These are phyloP conservation scores for Dispira parvispora DNA, from an alignment of 192 early-diverging fungal genomes.

Conservation along the genomic window DNA sequence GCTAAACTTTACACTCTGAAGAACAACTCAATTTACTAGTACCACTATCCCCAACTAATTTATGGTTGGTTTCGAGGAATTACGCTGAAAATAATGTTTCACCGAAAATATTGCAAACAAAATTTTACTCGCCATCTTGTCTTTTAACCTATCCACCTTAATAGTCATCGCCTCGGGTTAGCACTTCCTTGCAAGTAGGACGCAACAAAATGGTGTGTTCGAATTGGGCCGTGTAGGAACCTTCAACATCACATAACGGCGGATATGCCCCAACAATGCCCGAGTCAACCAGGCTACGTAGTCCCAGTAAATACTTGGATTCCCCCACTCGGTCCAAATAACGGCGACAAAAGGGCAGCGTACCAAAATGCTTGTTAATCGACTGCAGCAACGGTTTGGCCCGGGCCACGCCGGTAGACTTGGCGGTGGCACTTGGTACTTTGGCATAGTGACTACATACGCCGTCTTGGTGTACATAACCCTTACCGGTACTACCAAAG, in stretches of 20 bases:
- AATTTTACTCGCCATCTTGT: too few species aligned
- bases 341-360: constrained; percentile 85
- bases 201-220: constrained; percentile 88
- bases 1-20: too few species aligned
- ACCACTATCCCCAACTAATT: too few species aligned
- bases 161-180: constrained; percentile 57
- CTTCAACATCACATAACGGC: constrained; percentile 69
- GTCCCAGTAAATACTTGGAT: constrained; percentile 67
- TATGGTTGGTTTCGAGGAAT: too few species aligned
- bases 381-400: constrained; percentile 60
- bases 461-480: constrained; percentile 74
- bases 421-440: constrained; percentile 34
- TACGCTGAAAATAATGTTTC: too few species aligned
- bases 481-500: constrained; percentile 88
- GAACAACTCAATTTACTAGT: too few species aligned
- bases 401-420: constrained; percentile 37
- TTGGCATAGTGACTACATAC: constrained; percentile 86
- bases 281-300: constrained; percentile 69
- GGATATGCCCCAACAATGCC: constrained; percentile 76
- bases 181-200: constrained; percentile 78
- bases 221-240: constrained; percentile 88
- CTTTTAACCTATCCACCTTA: constrained; percentile 11
- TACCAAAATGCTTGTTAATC: constrained; percentile 84
- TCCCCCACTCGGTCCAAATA: constrained; percentile 93
- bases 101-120: too few species aligned